These are phyloP conservation scores for Lignosus rhinocerotis DNA, from an alignment of 1,284 basidiomycete species.

Conservation along the genomic window DNA sequence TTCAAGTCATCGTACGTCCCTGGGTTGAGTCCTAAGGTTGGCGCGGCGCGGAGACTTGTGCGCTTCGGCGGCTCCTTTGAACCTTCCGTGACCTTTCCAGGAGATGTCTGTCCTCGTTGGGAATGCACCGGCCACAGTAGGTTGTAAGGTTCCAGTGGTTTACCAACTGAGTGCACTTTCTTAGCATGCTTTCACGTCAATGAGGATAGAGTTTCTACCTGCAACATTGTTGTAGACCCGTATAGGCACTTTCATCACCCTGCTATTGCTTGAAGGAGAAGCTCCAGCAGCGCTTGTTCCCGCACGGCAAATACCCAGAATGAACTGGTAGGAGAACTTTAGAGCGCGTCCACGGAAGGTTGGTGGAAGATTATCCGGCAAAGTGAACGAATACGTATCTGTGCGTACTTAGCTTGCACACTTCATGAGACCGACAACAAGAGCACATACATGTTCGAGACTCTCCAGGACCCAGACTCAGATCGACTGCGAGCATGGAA, in stretches of 20 bases:
- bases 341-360: conserved; percentile 86
- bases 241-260: conserved; percentile 87
- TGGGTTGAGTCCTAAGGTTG: conserved; percentile 1
- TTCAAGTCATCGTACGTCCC: conserved; percentile 35
- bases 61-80: conserved; percentile 11
- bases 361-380: conserved; percentile 85
- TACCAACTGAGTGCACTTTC: conserved; percentile 45
- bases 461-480: conserved; percentile 76
- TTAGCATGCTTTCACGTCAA: conserved; percentile 1
- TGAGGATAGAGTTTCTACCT: conserved; percentile 48
- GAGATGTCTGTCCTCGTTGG: conserved; percentile 13
- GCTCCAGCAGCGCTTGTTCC: conserved; percentile 36
- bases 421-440: not conserved
- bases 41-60: conserved; percentile 1
- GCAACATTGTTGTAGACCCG: conserved; percentile 83
- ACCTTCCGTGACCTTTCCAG: conserved; percentile 24
- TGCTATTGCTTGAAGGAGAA: conserved; percentile 51
- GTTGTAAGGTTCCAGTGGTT: conserved; percentile 59
- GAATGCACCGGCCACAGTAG: conserved; percentile 63
- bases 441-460: conserved; percentile 70
- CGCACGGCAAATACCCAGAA: conserved; percentile 82
- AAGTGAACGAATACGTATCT: conserved; percentile 78
- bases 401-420: not conserved
- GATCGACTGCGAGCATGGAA: conserved; percentile 82
- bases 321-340: conserved; percentile 86